phyloP scores from a whole-genome alignment of 2,329 filamentous ascomycete species.

The Ascochyta clinopodiicola region DNA sequence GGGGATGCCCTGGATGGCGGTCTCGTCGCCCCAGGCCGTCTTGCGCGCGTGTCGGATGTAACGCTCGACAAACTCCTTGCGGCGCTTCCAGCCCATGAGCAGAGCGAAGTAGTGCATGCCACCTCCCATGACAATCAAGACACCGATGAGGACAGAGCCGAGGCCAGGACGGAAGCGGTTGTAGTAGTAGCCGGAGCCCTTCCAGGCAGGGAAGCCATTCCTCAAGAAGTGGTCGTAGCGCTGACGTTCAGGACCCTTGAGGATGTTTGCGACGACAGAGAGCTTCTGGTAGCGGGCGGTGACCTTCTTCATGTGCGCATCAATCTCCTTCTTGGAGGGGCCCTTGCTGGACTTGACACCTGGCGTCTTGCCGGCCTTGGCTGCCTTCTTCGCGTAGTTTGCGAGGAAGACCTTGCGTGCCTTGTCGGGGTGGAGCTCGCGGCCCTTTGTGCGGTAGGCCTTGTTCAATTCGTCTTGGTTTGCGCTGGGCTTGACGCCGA shows the following conservation, averaged over 20 bases:
- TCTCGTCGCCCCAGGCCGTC: slow-evolving; percentile 87
- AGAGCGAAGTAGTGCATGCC: slow-evolving; percentile 86
- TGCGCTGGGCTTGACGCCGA: slow-evolving; percentile 76
- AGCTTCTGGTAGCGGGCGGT: slow-evolving; percentile 84
- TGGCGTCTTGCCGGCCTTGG: slow-evolving; percentile 58
- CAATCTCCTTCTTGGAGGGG: slow-evolving; percentile 76
- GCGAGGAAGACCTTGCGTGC: slow-evolving; percentile 82
- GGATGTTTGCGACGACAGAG: slow-evolving; percentile 82
- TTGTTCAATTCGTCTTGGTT: slow-evolving; percentile 89
- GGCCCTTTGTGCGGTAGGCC: slow-evolving; percentile 88
- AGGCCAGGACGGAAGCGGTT: slow-evolving; percentile 89
- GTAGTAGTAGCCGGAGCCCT: slow-evolving; percentile 98
- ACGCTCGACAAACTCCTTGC: slow-evolving; percentile 87
- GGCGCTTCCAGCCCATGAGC: slow-evolving; percentile 85
- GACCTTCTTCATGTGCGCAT: slow-evolving; percentile 79
- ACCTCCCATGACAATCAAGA: slow-evolving; percentile 84
- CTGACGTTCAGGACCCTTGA: slow-evolving; percentile 78
- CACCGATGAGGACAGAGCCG: slow-evolving; percentile 79
- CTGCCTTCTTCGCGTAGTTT: slow-evolving; percentile 62
- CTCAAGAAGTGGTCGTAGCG: slow-evolving; percentile 93
- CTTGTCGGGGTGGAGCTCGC: slow-evolving; percentile 91
- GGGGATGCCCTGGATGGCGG: slow-evolving; percentile 70
- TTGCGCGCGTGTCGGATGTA: slow-evolving; percentile 90
- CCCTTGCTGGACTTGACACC: slow-evolving; percentile 72
- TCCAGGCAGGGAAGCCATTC: slow-evolving; percentile 96